phyloP scores from a whole-genome alignment of 768 basidiomycete genomes.

The Psilocybe azurescens region DNA sequence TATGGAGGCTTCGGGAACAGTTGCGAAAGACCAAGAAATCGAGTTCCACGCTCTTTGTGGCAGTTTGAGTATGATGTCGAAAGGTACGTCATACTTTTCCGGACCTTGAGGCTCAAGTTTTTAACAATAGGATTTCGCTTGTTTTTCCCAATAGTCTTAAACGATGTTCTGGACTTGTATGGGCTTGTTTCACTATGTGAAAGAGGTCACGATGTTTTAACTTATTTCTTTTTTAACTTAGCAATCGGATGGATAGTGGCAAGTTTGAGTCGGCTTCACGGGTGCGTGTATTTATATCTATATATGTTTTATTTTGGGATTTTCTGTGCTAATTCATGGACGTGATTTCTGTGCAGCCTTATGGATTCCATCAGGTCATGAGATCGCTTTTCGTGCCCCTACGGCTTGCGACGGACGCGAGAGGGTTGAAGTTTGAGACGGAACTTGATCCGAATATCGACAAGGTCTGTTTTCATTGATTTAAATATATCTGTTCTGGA shows the following conservation, averaged over 20 bases:
- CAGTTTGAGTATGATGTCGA: conserved; percentile 87
- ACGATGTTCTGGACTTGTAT: conserved; percentile 83
- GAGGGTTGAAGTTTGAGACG: conserved; percentile 68
- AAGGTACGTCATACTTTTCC: conserved; percentile 48
- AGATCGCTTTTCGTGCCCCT: conserved; percentile 75
- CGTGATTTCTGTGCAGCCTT: conserved; percentile 50
- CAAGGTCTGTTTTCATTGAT: conserved; percentile 41
- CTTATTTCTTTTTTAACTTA: conserved; percentile 25
- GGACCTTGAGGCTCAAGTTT: not conserved
- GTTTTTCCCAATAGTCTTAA: conserved; percentile 53
- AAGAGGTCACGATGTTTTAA: not conserved
- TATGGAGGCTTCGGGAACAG: conserved; percentile 78
- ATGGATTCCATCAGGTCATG: conserved; percentile 80
- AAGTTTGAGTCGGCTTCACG: conserved; percentile 74
- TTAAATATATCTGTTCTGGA: not conserved
- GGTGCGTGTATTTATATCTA: conserved; percentile 34
- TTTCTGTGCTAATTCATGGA: not conserved
- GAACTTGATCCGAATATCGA: conserved; percentile 75
- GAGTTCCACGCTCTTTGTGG: conserved; percentile 89
- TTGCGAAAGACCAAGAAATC: conserved; percentile 78
- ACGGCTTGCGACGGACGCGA: conserved; percentile 68
- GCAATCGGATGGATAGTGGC: conserved; percentile 88
- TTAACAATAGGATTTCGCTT: conserved; percentile 5
- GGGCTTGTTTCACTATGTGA: conserved; percentile 27
- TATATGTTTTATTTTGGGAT: not conserved